Conservation (phyloP, 2,329 filamentous ascomycete species). For the Arthrobotrys pseudoclavata region DNA sequence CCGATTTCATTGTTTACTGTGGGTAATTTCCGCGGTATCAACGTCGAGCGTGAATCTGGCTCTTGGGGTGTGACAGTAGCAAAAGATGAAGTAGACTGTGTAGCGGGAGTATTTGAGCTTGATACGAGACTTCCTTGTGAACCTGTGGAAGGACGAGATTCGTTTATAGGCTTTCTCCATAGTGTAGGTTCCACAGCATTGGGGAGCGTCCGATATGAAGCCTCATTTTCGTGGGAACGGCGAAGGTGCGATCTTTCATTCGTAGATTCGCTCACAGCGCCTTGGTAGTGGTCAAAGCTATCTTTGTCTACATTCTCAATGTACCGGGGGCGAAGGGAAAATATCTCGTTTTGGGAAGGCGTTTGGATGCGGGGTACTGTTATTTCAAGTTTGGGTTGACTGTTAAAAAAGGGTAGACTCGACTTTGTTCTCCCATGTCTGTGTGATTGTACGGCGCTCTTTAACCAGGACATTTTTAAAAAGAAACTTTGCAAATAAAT, state of each 20-base stretch:
- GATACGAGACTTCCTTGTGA: not conserved
- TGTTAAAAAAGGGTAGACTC: not conserved
- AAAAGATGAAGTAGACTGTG: not conserved
- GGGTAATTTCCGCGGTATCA: not conserved
- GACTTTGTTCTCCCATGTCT: not conserved
- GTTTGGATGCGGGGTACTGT: not conserved
- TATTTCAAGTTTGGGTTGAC: not conserved
- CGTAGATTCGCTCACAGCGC: not conserved
- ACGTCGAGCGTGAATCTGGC: not conserved
- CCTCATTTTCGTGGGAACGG: not conserved
- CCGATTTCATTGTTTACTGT: not conserved
- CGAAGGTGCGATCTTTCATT: not conserved
- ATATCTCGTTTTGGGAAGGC: not conserved
- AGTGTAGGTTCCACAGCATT: not conserved
- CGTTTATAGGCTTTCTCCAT: not conserved
- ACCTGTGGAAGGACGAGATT: not conserved
- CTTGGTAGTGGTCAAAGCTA: not conserved
- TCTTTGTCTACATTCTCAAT: not conserved
- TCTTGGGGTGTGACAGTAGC: not conserved
- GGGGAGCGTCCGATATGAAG: not conserved
- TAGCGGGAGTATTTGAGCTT: not conserved
- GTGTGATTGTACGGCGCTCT: not conserved
- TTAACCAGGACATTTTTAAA: not conserved
- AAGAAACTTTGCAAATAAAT: no score
- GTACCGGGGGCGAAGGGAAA: not conserved